Evolutionary conservation across 768 basidiomycete species (phyloP).

Genomic region (Xerocomellus chrysenteron): DNA sequence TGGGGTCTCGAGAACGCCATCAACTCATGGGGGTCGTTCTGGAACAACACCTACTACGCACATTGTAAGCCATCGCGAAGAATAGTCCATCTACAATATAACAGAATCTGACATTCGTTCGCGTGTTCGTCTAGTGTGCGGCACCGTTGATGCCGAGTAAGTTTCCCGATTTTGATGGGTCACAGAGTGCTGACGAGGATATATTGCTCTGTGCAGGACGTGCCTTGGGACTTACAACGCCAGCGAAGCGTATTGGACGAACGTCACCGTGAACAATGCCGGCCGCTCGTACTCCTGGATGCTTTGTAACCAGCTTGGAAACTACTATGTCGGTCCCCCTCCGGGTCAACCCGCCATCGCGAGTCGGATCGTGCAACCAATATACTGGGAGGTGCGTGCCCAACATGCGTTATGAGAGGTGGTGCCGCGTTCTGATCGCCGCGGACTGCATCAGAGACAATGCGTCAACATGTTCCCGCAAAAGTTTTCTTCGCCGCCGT

Average conservation of each 20-base stretch:
- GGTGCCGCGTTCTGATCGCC: background rate
- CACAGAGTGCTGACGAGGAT: conserved; percentile 35
- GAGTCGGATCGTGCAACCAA: conserved; percentile 33
- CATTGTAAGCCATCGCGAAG: conserved; percentile 28
- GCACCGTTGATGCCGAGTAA: conserved; percentile 44
- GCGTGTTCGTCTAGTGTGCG: conserved; percentile 47
- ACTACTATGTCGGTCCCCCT: conserved; percentile 40
- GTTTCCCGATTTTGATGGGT: conserved; percentile 19
- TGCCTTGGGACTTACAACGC: conserved; percentile 45
- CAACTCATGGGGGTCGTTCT: too few relatives aligned
- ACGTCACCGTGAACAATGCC: conserved; percentile 54
- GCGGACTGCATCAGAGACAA: conserved; percentile 52
- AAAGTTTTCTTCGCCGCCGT: too few relatives aligned
- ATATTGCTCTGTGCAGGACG: conserved; percentile 26
- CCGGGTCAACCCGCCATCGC: conserved; percentile 33
- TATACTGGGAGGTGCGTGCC: conserved; percentile 27
- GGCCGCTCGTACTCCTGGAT: conserved; percentile 72
- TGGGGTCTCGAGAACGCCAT: too few relatives aligned
- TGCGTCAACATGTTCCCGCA: conserved; percentile 56
- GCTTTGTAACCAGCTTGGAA: conserved; percentile 72
- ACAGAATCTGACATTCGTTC: background rate
- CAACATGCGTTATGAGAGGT: background rate
- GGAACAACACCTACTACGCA: too few relatives aligned
- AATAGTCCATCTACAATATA: background rate
- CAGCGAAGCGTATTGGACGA: conserved; percentile 45